Evolutionary conservation across 179 eudicot genomes (phyloP).

Genomic region (Nepenthes alata): DNA sequence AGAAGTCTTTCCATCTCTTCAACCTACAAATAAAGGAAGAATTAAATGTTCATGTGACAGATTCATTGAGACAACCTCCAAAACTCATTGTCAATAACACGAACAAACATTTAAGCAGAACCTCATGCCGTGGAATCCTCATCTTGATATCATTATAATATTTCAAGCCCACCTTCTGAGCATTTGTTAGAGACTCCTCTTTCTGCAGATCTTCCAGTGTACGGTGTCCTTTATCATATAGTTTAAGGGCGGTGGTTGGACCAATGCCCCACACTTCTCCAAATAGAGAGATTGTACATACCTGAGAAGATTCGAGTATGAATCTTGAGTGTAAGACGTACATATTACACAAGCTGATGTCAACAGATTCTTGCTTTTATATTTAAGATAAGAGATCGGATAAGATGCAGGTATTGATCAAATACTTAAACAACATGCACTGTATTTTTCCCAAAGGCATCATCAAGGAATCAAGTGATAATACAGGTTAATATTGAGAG

Average conservation of each 20-base stretch:
- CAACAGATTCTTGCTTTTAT: no score
- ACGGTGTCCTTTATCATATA: slow-evolving; percentile 81
- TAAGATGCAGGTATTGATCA: no score
- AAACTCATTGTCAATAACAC: background rate
- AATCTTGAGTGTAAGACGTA: no score
- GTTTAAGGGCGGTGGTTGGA: slow-evolving; percentile 83
- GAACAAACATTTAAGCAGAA: slow-evolving; percentile 15
- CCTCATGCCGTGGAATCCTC: slow-evolving; percentile 93
- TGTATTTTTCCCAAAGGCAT: no score
- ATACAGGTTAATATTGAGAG: no score
- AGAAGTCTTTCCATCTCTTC: slow-evolving; percentile 71
- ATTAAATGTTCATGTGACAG: slow-evolving; percentile 1
- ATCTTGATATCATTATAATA: slow-evolving; percentile 87
- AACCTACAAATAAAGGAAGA: slow-evolving; percentile 33
- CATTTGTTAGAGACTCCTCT: slow-evolving; percentile 53
- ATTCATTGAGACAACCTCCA: background rate
- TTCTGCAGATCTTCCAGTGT: slow-evolving; percentile 65
- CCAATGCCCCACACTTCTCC: slow-evolving; percentile 98
- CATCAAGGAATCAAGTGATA: no score
- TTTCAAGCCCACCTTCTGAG: slow-evolving; percentile 75
- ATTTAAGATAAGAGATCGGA: no score
- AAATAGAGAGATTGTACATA: slow-evolving; percentile 64
- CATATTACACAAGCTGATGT: no score
- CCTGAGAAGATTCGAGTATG: slow-evolving; percentile 24
- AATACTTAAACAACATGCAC: no score